A percentile compares a stretch with the other conserved stretches of the same genome.
phyloP scores from a whole-genome alignment of 495 filamentous ascomycete species.

The Annulohypoxylon maeteangense region DNA sequence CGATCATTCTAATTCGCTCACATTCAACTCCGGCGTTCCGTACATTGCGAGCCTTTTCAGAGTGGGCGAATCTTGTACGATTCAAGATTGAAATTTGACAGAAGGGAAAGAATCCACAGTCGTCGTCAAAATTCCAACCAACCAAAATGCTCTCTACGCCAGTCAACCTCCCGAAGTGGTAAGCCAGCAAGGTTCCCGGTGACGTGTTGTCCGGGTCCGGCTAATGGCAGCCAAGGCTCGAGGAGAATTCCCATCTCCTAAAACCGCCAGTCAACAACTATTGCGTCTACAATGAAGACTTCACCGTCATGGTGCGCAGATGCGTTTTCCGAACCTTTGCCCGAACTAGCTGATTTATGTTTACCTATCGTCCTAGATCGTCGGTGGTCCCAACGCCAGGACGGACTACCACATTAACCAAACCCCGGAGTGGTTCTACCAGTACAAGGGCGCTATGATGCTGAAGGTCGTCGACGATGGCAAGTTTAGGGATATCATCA shows the following conservation, averaged over 20 bases:
- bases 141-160: slow-evolving; percentile 62
- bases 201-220: slow-evolving; percentile 20
- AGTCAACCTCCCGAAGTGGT: slow-evolving; percentile 89
- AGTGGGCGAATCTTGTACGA: not conserved
- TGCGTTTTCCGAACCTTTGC: slow-evolving; percentile 11
- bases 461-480: slow-evolving; percentile 83
- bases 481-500: slow-evolving; percentile 83
- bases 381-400: slow-evolving; percentile 94
- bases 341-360: slow-evolving; percentile 1
- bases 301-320: slow-evolving; percentile 77
- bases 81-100: not conserved
- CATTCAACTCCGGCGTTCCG: slow-evolving; percentile 14
- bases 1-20: not conserved
- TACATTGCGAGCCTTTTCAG: slow-evolving; percentile 1
- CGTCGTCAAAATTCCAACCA: slow-evolving; percentile 24
- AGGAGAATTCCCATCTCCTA: slow-evolving; percentile 90
- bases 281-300: slow-evolving; percentile 85
- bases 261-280: slow-evolving; percentile 98
- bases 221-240: slow-evolving; percentile 70
- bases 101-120: slow-evolving; percentile 9
- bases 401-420: slow-evolving; percentile 99
- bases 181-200: slow-evolving; percentile 41
- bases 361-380: slow-evolving; percentile 69
- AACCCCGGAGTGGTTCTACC: slow-evolving; percentile 98
- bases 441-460: slow-evolving; percentile 91